Conservation (phyloP, 2,329 filamentous ascomycete genomes). For the Exophiala viscosa region DNA sequence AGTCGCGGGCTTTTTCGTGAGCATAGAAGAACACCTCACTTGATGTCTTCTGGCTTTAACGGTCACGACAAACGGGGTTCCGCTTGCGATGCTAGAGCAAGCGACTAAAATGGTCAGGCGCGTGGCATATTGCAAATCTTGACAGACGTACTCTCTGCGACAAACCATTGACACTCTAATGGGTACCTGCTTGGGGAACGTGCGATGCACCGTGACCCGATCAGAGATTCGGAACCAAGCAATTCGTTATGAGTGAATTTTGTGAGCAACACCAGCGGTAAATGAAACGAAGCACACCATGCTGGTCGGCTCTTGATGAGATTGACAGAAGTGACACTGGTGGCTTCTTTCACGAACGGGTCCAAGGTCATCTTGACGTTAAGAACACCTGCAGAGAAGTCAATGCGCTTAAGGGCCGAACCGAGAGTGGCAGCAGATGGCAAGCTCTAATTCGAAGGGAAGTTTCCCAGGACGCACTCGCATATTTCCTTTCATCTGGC, state of each 20-base stretch:
- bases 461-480: too few relatives aligned
- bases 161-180: background rate
- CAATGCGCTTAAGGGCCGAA: conserved; percentile 9
- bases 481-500: background rate
- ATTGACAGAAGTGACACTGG: conserved; percentile 15
- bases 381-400: background rate
- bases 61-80: too few relatives aligned
- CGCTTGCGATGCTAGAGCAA: background rate
- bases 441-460: too few relatives aligned
- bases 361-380: background rate
- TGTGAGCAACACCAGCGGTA: conserved; percentile 14
- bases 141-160: background rate
- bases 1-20: too few relatives aligned
- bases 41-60: too few relatives aligned
- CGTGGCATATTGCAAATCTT: background rate
- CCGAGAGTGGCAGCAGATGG: conserved; percentile 3
- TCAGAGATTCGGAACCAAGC: background rate
- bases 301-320: conserved; percentile 6
- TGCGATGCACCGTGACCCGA: background rate
- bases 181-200: background rate
- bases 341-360: conserved; percentile 6
- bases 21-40: too few relatives aligned
- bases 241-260: background rate
- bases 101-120: background rate
- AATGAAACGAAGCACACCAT: conserved; percentile 11